Percentiles rank a stretch among this genome's conserved stretches.
These are phyloP conservation scores for Fusarium subtropicale DNA, from an alignment of 2,329 filamentous ascomycete genomes.

Conservation along the genomic window DNA sequence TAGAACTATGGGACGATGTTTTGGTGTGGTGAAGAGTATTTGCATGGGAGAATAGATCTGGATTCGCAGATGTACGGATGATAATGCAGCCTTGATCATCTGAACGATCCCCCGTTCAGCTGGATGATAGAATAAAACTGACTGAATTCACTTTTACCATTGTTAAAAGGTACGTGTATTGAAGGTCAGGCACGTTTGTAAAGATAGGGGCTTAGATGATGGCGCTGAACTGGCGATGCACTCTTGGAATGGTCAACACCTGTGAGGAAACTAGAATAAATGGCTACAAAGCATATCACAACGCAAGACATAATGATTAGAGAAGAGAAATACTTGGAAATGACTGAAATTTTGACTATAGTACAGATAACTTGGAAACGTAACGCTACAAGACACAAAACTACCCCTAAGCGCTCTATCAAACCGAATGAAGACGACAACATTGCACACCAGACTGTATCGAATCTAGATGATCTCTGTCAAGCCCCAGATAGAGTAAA, in stretches of 20 bases:
- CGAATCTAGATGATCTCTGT: not conserved
- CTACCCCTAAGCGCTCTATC: accelerated
- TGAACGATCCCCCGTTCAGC: not conserved
- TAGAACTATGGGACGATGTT: not conserved
- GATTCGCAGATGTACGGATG: not conserved
- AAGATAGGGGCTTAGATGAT: not conserved
- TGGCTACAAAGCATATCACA: too few relatives aligned
- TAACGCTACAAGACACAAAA: not conserved
- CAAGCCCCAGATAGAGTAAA: not conserved
- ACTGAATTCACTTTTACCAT: accelerated
- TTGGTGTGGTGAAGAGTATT: too few relatives aligned
- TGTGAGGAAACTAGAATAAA: accelerated
- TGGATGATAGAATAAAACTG: not conserved
- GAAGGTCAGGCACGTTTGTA: not conserved
- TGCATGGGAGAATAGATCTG: too few relatives aligned
- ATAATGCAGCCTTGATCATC: not conserved
- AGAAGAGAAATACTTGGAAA: accelerated
- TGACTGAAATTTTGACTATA: not conserved
- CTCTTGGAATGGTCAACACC: not conserved
- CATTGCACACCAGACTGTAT: not conserved
- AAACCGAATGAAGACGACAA: not conserved
- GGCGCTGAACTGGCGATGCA: not conserved
- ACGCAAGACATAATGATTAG: not conserved
- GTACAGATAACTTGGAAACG: not conserved
- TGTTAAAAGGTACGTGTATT: not conserved